Percentiles rank a stretch among this genome's conserved stretches.
These are phyloP conservation scores for Fusarium duplospermum DNA, from an alignment of 2,329 filamentous ascomycete species.

Conservation along the genomic window DNA sequence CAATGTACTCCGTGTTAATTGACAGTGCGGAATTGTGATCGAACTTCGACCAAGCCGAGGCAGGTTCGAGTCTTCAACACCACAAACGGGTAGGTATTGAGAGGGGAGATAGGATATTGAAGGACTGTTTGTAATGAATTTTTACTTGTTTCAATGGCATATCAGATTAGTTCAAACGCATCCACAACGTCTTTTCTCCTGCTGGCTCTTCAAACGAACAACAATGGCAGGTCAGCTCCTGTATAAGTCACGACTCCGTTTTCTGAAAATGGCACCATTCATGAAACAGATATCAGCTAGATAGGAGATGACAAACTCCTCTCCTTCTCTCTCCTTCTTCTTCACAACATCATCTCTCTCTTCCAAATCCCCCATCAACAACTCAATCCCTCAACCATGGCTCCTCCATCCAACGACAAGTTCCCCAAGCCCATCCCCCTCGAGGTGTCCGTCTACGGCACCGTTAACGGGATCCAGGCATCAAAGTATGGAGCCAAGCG, in stretches of 20 bases:
- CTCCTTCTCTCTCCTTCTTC: neutral
- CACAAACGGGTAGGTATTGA: neutral
- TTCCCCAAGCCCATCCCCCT: constrained; percentile 48
- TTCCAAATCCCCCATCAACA: neutral
- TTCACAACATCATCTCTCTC: neutral
- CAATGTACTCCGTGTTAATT: constrained; percentile 27
- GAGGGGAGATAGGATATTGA: neutral
- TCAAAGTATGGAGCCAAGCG: constrained; percentile 58
- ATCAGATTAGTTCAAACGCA: neutral
- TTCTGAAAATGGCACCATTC: constrained; percentile 13
- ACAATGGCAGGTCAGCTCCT: constrained; percentile 8
- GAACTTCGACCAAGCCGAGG: neutral
- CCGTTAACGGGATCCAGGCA: constrained; percentile 53
- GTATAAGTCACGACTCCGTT: constrained; percentile 3
- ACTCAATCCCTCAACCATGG: constrained; percentile 10
- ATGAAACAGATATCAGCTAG: neutral
- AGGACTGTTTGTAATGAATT: neutral
- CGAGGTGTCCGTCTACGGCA: constrained; percentile 67
- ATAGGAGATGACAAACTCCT: neutral
- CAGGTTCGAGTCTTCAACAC: neutral
- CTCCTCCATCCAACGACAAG: neutral
- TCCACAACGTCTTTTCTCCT: neutral
- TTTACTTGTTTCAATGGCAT: neutral
- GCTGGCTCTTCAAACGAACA: neutral
- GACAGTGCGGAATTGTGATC: constrained; percentile 1